phyloP scores from a whole-genome alignment of 2,329 filamentous ascomycete genomes.

The Chrysosporium queenslandicum region DNA sequence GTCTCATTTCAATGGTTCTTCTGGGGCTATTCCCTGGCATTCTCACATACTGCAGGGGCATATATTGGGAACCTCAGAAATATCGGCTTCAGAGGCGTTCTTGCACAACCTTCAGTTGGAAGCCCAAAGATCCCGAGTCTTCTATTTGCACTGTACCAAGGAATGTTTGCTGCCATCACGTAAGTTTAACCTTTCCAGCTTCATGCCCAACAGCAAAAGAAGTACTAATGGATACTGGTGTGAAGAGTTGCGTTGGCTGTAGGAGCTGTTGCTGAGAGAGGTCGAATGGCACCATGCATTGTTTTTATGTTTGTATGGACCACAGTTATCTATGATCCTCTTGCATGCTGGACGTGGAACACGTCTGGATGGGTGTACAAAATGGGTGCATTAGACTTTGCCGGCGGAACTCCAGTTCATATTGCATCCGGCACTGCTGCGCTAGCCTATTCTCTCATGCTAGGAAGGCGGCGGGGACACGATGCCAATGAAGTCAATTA shows the following conservation, averaged over 20 bases:
- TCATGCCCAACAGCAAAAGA: no score
- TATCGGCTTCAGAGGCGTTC: conserved; percentile 66
- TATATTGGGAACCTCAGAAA: conserved; percentile 61
- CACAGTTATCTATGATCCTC: conserved; percentile 81
- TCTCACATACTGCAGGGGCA: conserved; percentile 48
- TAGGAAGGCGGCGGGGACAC: conserved; percentile 75
- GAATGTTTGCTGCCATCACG: conserved; percentile 62
- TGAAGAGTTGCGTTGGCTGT: conserved; percentile 67
- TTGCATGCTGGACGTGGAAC: conserved; percentile 96
- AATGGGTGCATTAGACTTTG: conserved; percentile 77
- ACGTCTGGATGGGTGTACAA: conserved; percentile 65
- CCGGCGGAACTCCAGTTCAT: conserved; percentile 82
- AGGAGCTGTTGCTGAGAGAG: conserved; percentile 75
- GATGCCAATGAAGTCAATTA: conserved; percentile 84
- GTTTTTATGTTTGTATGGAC: conserved; percentile 92
- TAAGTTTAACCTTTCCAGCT: conserved; percentile 39
- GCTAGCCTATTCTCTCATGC: conserved; percentile 81
- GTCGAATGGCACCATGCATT: conserved; percentile 76
- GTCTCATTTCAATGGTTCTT: conserved; percentile 92
- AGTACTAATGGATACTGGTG: no score
- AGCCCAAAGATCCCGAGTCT: conserved; percentile 67
- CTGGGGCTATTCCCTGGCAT: conserved; percentile 56
- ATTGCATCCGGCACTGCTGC: conserved; percentile 75
- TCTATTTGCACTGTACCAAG: conserved; percentile 65
- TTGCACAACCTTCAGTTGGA: conserved; percentile 65